Evolutionary conservation across 2,329 filamentous ascomycete genomes (phyloP).

Genomic region (Fusarium pseudocircinatum): DNA sequence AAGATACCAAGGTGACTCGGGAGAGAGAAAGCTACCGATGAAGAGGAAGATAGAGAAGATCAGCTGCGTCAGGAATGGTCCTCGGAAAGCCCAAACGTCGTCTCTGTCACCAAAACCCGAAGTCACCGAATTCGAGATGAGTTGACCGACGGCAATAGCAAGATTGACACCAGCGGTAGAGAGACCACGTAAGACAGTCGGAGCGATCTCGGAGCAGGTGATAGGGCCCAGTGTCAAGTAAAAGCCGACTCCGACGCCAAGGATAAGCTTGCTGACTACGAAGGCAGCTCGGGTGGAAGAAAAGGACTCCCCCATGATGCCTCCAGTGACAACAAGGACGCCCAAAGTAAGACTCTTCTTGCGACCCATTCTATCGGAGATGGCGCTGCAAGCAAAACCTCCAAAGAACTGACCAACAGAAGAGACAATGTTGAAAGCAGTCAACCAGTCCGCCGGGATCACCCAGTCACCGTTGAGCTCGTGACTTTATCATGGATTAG

Average conservation of each 20-base stretch:
- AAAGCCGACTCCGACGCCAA: neutral
- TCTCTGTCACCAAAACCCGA: constrained; percentile 60
- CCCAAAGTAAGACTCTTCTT: neutral
- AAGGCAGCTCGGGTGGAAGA: neutral
- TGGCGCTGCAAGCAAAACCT: neutral
- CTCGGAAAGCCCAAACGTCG: constrained; percentile 64
- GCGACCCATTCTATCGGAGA: neutral
- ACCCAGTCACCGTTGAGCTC: neutral
- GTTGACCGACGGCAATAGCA: constrained; percentile 62
- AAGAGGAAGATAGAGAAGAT: constrained; percentile 49
- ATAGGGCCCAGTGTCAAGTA: neutral
- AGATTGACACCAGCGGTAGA: constrained; percentile 60
- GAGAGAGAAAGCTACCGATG: constrained; percentile 49
- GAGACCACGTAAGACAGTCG: constrained; percentile 53
- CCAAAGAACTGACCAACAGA: neutral
- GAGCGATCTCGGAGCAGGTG: neutral
- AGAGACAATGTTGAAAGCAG: neutral
- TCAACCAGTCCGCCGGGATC: neutral
- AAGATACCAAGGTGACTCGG: constrained; percentile 55
- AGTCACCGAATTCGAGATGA: constrained; percentile 66
- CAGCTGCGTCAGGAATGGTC: constrained; percentile 53
- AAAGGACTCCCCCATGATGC: neutral
- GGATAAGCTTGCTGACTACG: neutral
- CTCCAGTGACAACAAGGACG: neutral
- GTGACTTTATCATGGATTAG: neutral